Conservation (phyloP, 345 rosid species). For the Acer yangbiense region DNA sequence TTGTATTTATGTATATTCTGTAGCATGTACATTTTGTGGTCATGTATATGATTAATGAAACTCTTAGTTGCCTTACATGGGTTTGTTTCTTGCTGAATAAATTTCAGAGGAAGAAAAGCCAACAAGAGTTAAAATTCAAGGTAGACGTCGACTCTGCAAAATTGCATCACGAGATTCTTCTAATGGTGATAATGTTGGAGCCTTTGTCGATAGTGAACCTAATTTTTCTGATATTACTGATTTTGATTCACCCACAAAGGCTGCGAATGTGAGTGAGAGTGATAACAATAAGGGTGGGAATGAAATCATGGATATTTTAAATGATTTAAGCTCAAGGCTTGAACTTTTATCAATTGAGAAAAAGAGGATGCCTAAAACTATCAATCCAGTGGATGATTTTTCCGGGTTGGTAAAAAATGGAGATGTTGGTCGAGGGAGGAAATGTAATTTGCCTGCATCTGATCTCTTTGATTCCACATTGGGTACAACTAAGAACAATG, state of each 20-base stretch:
- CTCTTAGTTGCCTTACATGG: slow-evolving; percentile 11
- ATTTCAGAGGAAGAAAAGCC: slow-evolving; percentile 40
- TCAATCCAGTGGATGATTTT: slow-evolving; percentile 25
- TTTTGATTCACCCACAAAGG: slow-evolving; percentile 65
- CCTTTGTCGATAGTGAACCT: slow-evolving; percentile 36
- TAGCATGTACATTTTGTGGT: neutral
- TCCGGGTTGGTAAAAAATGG: slow-evolving; percentile 11
- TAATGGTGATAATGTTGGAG: slow-evolving; percentile 15
- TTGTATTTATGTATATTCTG: neutral
- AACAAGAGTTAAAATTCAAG: slow-evolving; percentile 50
- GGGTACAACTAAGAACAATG: slow-evolving; percentile 14
- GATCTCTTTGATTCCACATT: slow-evolving; percentile 31
- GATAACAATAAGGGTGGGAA: slow-evolving; percentile 26
- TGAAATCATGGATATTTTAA: slow-evolving; percentile 81
- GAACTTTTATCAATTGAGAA: slow-evolving; percentile 76
- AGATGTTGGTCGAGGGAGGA: slow-evolving; percentile 16
- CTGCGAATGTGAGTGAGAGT: slow-evolving; percentile 27
- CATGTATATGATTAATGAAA: neutral
- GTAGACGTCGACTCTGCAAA: slow-evolving; percentile 62
- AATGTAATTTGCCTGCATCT: slow-evolving; percentile 29
- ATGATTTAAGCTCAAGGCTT: slow-evolving; percentile 72
- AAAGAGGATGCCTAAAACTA: slow-evolving; percentile 38
- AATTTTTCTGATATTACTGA: slow-evolving; percentile 49
- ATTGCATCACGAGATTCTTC: slow-evolving; percentile 44
- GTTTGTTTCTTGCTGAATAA: slow-evolving; percentile 14